These are phyloP conservation scores for Sugiyamaella xylanicola DNA, from an alignment of 1,139 yeast species.

Conservation along the genomic window DNA sequence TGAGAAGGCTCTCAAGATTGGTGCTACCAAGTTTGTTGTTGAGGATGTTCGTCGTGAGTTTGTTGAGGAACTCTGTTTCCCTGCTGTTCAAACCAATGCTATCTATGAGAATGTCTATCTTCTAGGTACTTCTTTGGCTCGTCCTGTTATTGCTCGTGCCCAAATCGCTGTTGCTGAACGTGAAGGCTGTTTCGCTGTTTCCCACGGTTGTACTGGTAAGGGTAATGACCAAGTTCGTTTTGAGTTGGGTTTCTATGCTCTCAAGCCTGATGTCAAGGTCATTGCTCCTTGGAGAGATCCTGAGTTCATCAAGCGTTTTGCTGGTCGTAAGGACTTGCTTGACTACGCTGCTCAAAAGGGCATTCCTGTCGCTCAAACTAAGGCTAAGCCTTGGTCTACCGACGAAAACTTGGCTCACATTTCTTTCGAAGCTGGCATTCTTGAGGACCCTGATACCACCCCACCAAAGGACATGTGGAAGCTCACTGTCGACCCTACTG, in stretches of 20 bases:
- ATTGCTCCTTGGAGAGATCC: slow-evolving; percentile 99
- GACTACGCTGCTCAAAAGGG: slow-evolving; percentile 90
- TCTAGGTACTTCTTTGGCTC: slow-evolving; percentile 94
- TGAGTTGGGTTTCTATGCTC: slow-evolving; percentile 93
- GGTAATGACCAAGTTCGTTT: slow-evolving; percentile 99
- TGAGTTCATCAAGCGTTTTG: slow-evolving; percentile 88
- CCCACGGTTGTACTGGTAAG: slow-evolving; percentile 99
- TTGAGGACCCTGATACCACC: slow-evolving; percentile 96
- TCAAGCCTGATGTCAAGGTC: slow-evolving; percentile 94
- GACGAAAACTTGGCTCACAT: slow-evolving; percentile 99
- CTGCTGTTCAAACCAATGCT: slow-evolving; percentile 96
- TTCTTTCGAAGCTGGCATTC: slow-evolving; percentile 97
- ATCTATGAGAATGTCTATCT: slow-evolving; percentile 95
- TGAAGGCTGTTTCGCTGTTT: slow-evolving; percentile 97
- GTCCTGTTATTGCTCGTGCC: slow-evolving; percentile 98
- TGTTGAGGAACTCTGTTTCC: slow-evolving; percentile 89
- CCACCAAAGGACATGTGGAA: slow-evolving; percentile 99
- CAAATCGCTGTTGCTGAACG: slow-evolving; percentile 96
- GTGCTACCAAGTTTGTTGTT: slow-evolving; percentile 92
- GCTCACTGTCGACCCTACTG: slow-evolving; percentile 90
- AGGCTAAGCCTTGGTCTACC: slow-evolving; percentile 99
- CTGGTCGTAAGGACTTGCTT: slow-evolving; percentile 93
- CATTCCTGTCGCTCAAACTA: slow-evolving; percentile 95
- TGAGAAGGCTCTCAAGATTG: slow-evolving; percentile 92
- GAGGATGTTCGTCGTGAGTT: slow-evolving; percentile 95